Conservation (phyloP, 164 flowering plant genomes). For the Vitis labrusca region DNA sequence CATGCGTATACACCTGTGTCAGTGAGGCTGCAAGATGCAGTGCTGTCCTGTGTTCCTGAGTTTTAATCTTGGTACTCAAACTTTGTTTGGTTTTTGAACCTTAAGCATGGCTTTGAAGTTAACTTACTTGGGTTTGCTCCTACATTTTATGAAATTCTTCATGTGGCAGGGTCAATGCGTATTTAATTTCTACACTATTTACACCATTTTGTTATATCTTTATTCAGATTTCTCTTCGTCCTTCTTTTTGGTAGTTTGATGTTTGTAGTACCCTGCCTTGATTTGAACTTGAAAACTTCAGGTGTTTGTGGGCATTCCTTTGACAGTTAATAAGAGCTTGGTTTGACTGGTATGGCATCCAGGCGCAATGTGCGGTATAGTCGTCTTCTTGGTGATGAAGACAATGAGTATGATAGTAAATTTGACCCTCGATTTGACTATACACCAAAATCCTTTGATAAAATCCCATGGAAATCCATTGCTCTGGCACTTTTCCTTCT, state of each 20-base stretch:
- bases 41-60: too few species aligned
- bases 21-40: too few species aligned
- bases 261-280: not conserved
- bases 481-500: conserved; percentile 80
- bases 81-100: too few species aligned
- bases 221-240: not conserved
- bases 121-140: too few species aligned
- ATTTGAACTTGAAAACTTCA: conserved; percentile 1
- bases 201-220: not conserved
- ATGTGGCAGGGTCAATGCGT: too few species aligned
- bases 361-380: conserved; percentile 53
- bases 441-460: conserved; percentile 62
- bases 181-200: too few species aligned
- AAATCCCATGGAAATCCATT: conserved; percentile 85
- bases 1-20: too few species aligned
- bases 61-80: too few species aligned
- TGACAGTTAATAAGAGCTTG: not conserved
- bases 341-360: conserved; percentile 49
- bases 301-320: not conserved
- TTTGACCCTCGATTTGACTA: conserved; percentile 79
- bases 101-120: too few species aligned
- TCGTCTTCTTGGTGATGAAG: conserved; percentile 53
- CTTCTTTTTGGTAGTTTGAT: not conserved
- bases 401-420: conserved; percentile 23
- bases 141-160: too few species aligned